Evolutionary conservation across 2,329 filamentous ascomycete genomes (phyloP).

Genomic region (Aspergillus sp.): DNA sequence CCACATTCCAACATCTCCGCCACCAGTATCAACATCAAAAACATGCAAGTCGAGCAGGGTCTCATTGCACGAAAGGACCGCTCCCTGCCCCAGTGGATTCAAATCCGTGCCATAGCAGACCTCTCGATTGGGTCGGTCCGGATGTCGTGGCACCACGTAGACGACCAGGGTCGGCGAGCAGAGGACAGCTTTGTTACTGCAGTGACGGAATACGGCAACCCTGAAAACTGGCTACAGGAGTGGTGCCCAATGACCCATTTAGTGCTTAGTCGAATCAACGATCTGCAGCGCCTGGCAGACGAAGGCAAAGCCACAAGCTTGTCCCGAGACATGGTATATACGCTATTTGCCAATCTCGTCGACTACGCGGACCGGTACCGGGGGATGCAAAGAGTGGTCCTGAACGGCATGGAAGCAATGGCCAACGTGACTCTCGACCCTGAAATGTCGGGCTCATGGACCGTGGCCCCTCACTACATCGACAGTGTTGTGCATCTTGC

Average conservation of each 20-base stretch:
- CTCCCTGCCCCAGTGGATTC: background rate
- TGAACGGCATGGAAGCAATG: constrained; percentile 30
- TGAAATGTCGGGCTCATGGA: constrained; percentile 6
- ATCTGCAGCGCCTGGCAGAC: constrained; percentile 22
- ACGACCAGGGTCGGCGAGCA: background rate
- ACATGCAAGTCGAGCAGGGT: background rate
- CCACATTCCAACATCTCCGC: background rate
- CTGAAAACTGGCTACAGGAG: constrained; percentile 14
- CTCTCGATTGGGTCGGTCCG: background rate
- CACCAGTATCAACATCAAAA: background rate
- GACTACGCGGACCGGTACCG: constrained; percentile 30
- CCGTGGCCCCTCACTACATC: background rate
- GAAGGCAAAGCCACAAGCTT: constrained; percentile 26
- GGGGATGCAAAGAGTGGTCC: constrained; percentile 30
- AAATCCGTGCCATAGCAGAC: background rate
- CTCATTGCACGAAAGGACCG: background rate
- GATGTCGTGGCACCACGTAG: background rate
- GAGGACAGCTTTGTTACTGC: background rate
- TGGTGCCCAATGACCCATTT: constrained; percentile 22
- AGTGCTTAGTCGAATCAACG: constrained; percentile 21
- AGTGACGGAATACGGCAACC: background rate
- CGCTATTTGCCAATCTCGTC: constrained; percentile 30
- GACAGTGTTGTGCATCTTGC: constrained; percentile 3
- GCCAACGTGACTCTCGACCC: constrained; percentile 28
- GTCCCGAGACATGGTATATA: constrained; percentile 35